Evolutionary conservation across 495 filamentous ascomycete genomes (phyloP), one percentile per base, ranked within the genome.

Genomic region (Aspergillus biplanus): DNA sequence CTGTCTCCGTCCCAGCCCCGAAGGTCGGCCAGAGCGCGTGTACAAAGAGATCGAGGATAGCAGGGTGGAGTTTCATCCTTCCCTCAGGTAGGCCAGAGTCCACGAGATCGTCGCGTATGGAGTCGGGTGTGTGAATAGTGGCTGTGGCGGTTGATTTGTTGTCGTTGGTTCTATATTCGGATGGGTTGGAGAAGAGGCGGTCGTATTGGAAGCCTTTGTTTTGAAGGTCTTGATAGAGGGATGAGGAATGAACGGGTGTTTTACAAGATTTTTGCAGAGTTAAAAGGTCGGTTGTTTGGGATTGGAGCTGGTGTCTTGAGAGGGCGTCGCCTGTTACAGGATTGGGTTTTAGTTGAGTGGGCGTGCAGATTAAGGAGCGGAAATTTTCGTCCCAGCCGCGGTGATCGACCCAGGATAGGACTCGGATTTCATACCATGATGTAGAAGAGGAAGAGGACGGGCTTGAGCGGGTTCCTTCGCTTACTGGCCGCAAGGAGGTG

Each of bases 341-440:
- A 50, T 50, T 7, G 47, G 16, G 16, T 50, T 27, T 27, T 2
- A 2, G 21, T 27, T 27, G 21, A 2, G 21, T 27, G 21, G 6
- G 47, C 16, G 47, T 50, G 9, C n/a, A 50, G 6, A 50, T 50
- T 18, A 50, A 11, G 9, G n/a, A n/a, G 6, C 47, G 47, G 47
- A 50, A 50, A 50, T 50, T 50, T 9, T 50, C 47, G 21, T 50
- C 47, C 47, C 47, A 50, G 5, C 47, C 47, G 16, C 47, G 16
- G 16, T 27, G 47, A 4, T 50, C 47, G 47, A 50, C 21, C 47
- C 47, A 50, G 16, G 47, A 50, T n/a, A 50, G 47, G 6, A 50
- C 27, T 9, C 47, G 15, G 6, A 50, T 18, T 18, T 50, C 47
- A 18, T 50, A 50, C 47, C 47, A 50, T 8, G 47, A 21, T 9